Evolutionary conservation across 495 filamentous ascomycete species (phyloP).

Genomic region (Penicillium macrosclerotiorum): DNA sequence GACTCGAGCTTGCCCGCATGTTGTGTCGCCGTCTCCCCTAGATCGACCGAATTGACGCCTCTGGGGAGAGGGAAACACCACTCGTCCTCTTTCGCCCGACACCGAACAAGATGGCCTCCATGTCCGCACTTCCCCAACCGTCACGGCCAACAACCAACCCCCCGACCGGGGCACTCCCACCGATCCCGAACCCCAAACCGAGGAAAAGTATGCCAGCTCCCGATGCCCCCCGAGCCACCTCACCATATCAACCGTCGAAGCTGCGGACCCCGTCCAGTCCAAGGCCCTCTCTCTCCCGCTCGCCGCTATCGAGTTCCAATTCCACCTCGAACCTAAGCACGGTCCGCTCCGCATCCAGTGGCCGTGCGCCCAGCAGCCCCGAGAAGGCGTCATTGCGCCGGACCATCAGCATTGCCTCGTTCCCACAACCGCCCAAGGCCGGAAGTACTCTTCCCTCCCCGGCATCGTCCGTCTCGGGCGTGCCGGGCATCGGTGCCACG

Average conservation of each 20-base stretch:
- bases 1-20: conserved; percentile 7
- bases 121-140: conserved; percentile 59
- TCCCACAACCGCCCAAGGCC: conserved; percentile 81
- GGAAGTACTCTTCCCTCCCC: conserved; percentile 46
- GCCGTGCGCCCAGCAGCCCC: conserved; percentile 38
- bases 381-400: conserved; percentile 74
- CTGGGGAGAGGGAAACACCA: conserved; percentile 4
- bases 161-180: conserved; percentile 63
- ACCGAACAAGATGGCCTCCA: conserved; percentile 67
- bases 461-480: conserved; percentile 35
- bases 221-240: conserved; percentile 41
- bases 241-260: conserved; percentile 47
- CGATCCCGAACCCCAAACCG: conserved; percentile 68
- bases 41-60: conserved; percentile 3
- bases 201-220: conserved; percentile 59
- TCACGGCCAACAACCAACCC: conserved; percentile 61
- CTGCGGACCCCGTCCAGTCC: conserved; percentile 65
- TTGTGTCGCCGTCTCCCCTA: conserved; percentile 3
- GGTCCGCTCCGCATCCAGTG: conserved; percentile 39
- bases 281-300: conserved; percentile 50
- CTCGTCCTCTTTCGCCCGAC: too few species aligned
- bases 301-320: conserved; percentile 40
- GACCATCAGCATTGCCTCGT: conserved; percentile 85
- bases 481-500: conserved; percentile 24
- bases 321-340: conserved; percentile 40